A percentile compares a stretch with the other conserved stretches of the same genome.
phyloP scores from a whole-genome alignment of 2,329 filamentous ascomycete species.

The Exophiala sideris region DNA sequence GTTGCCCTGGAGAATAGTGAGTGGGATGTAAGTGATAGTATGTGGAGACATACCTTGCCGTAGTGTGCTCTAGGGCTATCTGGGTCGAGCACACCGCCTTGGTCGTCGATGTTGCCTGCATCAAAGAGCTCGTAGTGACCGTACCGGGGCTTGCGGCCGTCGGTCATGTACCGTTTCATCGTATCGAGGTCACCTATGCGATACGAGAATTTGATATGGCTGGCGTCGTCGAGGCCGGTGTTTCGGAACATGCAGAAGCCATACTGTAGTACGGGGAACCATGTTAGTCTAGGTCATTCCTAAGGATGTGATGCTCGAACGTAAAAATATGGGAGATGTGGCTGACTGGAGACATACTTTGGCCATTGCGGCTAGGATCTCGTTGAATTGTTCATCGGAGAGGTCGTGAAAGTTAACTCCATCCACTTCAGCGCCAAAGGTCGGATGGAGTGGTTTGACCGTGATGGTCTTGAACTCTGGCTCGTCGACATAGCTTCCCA shows the following conservation, averaged over 20 bases:
- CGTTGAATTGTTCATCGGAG: slow-evolving; percentile 34
- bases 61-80: slow-evolving; percentile 31
- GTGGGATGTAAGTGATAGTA: not conserved
- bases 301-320: not conserved
- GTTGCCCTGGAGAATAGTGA: slow-evolving; percentile 41
- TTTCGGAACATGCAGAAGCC: slow-evolving; percentile 52
- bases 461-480: slow-evolving; percentile 31
- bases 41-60: slow-evolving; percentile 37
- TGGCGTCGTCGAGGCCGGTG: slow-evolving; percentile 50
- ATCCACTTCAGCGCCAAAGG: slow-evolving; percentile 38
- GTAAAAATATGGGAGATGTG: not conserved
- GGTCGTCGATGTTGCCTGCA: slow-evolving; percentile 52
- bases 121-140: slow-evolving; percentile 54
- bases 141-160: slow-evolving; percentile 47
- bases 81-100: slow-evolving; percentile 43
- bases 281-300: not conserved
- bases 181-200: slow-evolving; percentile 57
- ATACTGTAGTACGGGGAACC: slow-evolving; percentile 40
- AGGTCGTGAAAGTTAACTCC: slow-evolving; percentile 37
- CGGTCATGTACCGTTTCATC: slow-evolving; percentile 48
- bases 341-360: slow-evolving; percentile 31
- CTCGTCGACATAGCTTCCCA: slow-evolving; percentile 21
- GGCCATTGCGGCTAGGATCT: slow-evolving; percentile 36
- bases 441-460: slow-evolving; percentile 36
- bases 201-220: slow-evolving; percentile 51